Evolutionary conservation across 2,329 filamentous ascomycete genomes (phyloP).

Genomic region (Septoria linicola): DNA sequence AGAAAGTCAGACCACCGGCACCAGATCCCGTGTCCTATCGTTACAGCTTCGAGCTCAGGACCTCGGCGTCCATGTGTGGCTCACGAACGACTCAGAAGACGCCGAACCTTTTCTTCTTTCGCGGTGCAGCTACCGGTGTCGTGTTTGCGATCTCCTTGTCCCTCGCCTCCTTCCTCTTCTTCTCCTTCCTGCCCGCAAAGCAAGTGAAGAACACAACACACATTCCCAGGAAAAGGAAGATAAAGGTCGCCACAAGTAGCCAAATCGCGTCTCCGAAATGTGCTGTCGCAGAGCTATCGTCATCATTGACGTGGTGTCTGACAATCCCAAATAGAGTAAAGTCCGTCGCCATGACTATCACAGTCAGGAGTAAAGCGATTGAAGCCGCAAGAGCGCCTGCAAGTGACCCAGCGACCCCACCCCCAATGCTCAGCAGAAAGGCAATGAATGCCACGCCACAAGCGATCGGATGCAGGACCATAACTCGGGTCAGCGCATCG

Average conservation of each 20-base stretch:
- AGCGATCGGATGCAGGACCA: constrained; percentile 64
- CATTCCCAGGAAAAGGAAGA: constrained; percentile 56
- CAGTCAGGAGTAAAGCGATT: constrained; percentile 51
- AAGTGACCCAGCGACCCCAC: constrained; percentile 54
- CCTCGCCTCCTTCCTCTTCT: constrained; percentile 17
- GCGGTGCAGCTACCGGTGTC: not conserved
- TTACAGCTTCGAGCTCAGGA: no score
- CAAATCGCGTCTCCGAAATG: constrained; percentile 58
- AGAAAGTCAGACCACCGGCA: no score
- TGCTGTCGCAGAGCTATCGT: constrained; percentile 45
- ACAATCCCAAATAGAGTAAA: constrained; percentile 59
- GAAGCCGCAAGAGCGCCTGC: constrained; percentile 52
- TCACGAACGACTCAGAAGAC: no score
- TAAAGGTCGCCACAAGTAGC: constrained; percentile 58
- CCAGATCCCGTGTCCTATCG: no score
- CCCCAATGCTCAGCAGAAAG: constrained; percentile 55
- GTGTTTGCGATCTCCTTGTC: constrained; percentile 6
- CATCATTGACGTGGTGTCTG: constrained; percentile 53
- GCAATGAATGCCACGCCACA: constrained; percentile 58
- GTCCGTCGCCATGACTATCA: constrained; percentile 55
- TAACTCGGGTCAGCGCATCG: constrained; percentile 40
- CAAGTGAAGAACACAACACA: constrained; percentile 59
- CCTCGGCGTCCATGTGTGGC: no score
- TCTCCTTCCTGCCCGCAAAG: constrained; percentile 28
- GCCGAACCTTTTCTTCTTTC: constrained; percentile 1